Conservation (phyloP, 148 eudicot species). For the Spergularia bocconei region DNA sequence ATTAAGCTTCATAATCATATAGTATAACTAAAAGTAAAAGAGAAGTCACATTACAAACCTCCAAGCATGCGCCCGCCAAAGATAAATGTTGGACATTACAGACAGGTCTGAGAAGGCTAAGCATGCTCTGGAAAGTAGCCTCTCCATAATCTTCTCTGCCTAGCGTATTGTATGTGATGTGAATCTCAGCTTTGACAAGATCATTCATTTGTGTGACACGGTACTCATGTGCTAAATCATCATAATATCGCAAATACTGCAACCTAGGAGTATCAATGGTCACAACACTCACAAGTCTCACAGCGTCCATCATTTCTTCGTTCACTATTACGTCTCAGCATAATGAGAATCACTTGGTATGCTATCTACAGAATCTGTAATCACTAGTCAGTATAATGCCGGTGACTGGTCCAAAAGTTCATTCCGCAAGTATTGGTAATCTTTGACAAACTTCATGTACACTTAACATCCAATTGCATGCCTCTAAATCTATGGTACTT, state of each 20-base stretch:
- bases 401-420: too few relatives aligned
- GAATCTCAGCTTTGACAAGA: constrained; percentile 11
- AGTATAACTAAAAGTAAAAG: too few relatives aligned
- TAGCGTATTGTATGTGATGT: background rate
- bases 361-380: too few relatives aligned
- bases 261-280: constrained; percentile 23
- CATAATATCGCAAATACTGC: background rate
- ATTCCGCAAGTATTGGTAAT: too few relatives aligned
- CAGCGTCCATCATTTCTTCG: too few relatives aligned
- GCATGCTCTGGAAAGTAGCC: background rate
- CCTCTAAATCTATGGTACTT: too few relatives aligned
- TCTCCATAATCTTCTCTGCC: background rate
- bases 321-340: too few relatives aligned
- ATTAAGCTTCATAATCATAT: background rate
- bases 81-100: constrained; percentile 15
- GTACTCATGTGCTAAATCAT: background rate
- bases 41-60: constrained; percentile 13
- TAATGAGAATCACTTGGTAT: too few relatives aligned
- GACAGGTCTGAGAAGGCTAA: background rate
- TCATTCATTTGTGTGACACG: background rate
- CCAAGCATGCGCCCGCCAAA: background rate
- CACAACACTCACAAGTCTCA: too few relatives aligned
- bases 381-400: too few relatives aligned
- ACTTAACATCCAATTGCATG: too few relatives aligned
- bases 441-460: too few relatives aligned